Conservation (phyloP, 2,329 filamentous ascomycete species). For the Cercospora berteroae region DNA sequence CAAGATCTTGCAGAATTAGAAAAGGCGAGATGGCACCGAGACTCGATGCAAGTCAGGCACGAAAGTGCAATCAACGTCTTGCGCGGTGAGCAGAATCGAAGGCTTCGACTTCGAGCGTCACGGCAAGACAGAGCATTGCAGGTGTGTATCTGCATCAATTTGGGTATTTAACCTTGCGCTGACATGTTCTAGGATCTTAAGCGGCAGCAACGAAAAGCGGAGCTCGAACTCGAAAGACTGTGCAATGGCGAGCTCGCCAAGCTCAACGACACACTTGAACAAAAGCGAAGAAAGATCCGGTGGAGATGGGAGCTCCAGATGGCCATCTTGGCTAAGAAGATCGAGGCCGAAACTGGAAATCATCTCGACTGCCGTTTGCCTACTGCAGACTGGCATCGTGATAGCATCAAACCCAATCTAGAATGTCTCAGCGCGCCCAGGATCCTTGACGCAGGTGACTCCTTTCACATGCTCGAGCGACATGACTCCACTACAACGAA, state of each 20-base stretch:
- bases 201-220: conserved; percentile 37
- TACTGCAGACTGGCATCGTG: conserved; percentile 19
- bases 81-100: conserved; percentile 45
- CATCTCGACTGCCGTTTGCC: conserved; percentile 14
- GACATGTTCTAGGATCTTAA: conserved; percentile 33
- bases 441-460: neutral
- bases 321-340: conserved; percentile 40
- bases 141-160: neutral
- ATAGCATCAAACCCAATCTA: neutral
- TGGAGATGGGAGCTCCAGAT: conserved; percentile 43
- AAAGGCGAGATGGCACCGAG: conserved; percentile 40
- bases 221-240: conserved; percentile 35
- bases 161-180: neutral
- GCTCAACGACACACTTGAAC: conserved; percentile 32
- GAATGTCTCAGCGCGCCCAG: conserved; percentile 4
- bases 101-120: conserved; percentile 38
- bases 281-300: conserved; percentile 36
- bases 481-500: conserved; percentile 10
- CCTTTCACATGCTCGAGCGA: neutral
- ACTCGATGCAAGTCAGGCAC: conserved; percentile 45
- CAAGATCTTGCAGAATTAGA: conserved; percentile 46
- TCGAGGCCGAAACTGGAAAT: conserved; percentile 20
- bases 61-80: conserved; percentile 49
- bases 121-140: conserved; percentile 43
- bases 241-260: conserved; percentile 25